Conservation (phyloP, 768 basidiomycete species). For the Hygrophoropsis aurantiaca region DNA sequence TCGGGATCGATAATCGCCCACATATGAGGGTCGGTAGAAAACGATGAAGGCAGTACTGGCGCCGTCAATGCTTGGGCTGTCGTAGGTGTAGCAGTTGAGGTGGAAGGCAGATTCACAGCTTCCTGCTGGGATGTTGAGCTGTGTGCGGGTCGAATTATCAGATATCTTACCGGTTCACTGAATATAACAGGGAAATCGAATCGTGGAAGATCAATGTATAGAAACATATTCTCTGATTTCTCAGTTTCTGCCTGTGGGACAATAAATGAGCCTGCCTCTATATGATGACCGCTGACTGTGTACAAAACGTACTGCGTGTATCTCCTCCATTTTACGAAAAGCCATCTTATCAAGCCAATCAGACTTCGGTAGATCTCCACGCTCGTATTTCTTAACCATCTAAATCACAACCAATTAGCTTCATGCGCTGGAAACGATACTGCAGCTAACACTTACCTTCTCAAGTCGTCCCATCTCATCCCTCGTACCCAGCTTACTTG, state of each 20-base stretch:
- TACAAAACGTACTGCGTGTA: conserved; percentile 70
- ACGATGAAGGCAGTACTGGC: conserved; percentile 44
- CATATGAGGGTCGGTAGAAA: conserved; percentile 66
- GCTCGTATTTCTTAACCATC: conserved; percentile 94
- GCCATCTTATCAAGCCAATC: conserved; percentile 96
- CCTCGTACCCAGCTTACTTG: conserved; percentile 74
- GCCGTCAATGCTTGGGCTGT: conserved; percentile 38
- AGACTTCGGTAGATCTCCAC: conserved; percentile 88
- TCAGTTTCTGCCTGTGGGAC: conserved; percentile 75
- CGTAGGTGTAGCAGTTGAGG: conserved; percentile 42
- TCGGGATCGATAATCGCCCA: conserved; percentile 95
- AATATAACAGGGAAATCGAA: conserved; percentile 98
- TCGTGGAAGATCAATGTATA: conserved; percentile 93
- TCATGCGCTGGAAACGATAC: conserved; percentile 1
- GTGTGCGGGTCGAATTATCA: too few species aligned
- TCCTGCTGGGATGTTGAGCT: conserved; percentile 37
- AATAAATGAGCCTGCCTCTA: too few species aligned
- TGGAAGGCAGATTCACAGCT: conserved; percentile 36
- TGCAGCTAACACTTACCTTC: conserved; percentile 51
- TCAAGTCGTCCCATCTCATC: conserved; percentile 97
- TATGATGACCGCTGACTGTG: not conserved
- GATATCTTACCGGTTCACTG: conserved; percentile 72
- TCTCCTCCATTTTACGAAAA: conserved; percentile 93
- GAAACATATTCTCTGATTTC: conserved; percentile 91
- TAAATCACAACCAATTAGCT: conserved; percentile 35